Percentiles rank a stretch among this genome's conserved stretches.
Evolutionary conservation across 345 rosid genomes (phyloP).

Genomic region (Microthlaspi erraticum): DNA sequence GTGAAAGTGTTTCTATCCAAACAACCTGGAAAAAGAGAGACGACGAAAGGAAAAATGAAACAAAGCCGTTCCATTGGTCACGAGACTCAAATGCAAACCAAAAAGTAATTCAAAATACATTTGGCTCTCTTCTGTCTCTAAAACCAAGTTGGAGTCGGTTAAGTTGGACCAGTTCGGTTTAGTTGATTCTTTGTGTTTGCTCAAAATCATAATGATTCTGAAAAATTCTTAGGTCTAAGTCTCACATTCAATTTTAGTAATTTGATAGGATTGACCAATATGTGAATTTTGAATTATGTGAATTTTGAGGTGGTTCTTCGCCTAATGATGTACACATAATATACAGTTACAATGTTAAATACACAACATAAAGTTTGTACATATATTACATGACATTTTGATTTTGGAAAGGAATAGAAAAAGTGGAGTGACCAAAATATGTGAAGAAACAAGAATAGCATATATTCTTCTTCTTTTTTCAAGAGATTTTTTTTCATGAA

Average conservation of each 20-base stretch:
- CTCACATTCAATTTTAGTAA: background rate
- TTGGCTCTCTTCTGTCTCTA: background rate
- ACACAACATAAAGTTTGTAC: background rate
- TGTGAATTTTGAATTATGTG: too few relatives aligned
- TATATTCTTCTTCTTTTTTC: constrained; percentile 29
- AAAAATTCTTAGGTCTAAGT: background rate
- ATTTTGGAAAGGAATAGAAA: background rate
- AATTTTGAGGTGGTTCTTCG: background rate
- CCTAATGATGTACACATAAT: too few relatives aligned
- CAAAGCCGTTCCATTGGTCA: constrained; percentile 34
- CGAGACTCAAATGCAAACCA: constrained; percentile 37
- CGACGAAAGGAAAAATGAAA: background rate
- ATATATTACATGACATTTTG: background rate
- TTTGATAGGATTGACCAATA: background rate
- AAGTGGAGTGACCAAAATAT: constrained; percentile 21
- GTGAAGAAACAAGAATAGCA: constrained; percentile 27
- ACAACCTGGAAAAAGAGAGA: constrained; percentile 44
- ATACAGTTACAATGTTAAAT: too few relatives aligned
- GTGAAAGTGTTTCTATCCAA: constrained; percentile 42
- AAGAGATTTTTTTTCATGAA: constrained; percentile 23
- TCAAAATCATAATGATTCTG: background rate
- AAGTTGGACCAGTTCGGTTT: too few relatives aligned
- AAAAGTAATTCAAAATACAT: constrained; percentile 5
- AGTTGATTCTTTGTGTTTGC: too few relatives aligned
- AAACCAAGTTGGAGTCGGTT: too few relatives aligned